phyloP scores from a whole-genome alignment of 768 basidiomycete genomes.

The Pleurotus giganteus region DNA sequence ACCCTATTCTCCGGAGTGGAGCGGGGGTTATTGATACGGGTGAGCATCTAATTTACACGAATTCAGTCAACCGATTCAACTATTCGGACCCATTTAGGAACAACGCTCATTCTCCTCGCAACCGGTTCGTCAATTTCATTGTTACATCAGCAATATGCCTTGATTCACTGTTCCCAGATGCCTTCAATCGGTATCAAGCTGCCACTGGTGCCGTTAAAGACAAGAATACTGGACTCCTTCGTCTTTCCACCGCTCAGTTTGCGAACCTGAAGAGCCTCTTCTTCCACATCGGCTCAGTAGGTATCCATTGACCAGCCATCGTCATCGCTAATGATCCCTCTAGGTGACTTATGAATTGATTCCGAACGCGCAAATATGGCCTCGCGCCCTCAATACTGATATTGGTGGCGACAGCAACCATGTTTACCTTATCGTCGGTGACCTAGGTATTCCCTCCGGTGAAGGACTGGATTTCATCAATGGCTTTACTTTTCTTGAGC shows the following conservation, averaged over 20 bases:
- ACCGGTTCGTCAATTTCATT: too few relatives aligned
- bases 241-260: conserved; percentile 51
- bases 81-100: too few relatives aligned
- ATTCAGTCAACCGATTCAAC: too few relatives aligned
- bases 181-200: conserved; percentile 38
- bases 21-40: too few relatives aligned
- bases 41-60: too few relatives aligned
- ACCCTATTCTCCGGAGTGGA: too few relatives aligned
- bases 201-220: conserved; percentile 46
- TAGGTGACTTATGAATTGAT: conserved; percentile 37
- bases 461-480: conserved; percentile 57
- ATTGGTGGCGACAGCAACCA: conserved; percentile 29
- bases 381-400: conserved; percentile 28
- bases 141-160: too few relatives aligned
- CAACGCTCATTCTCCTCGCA: too few relatives aligned
- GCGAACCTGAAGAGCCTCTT: conserved; percentile 48
- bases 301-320: too few relatives aligned
- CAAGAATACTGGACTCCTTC: conserved; percentile 45
- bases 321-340: too few relatives aligned
- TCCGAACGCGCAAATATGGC: conserved; percentile 38
- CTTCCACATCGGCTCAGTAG: conserved; percentile 52
- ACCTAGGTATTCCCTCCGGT: conserved; percentile 38
- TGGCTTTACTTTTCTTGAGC: conserved; percentile 52
- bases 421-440: conserved; percentile 34
- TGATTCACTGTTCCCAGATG: too few relatives aligned